Conservation (phyloP, 208 protist genomes). For the Leishmania tarentolae region DNA sequence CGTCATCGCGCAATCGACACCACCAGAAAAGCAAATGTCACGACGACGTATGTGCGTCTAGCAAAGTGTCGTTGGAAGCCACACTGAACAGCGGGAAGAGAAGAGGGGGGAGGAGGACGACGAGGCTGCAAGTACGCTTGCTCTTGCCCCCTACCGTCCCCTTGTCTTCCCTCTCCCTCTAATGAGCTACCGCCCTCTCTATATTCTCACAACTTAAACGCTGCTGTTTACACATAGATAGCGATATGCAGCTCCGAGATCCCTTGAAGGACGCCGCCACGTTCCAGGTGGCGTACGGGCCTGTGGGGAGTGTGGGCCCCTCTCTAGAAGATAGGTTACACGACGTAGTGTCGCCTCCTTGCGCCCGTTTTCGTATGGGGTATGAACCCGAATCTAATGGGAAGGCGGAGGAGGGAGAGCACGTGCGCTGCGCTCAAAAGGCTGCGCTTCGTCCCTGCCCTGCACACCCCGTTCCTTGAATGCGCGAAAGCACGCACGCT, state of each 20-base stretch:
- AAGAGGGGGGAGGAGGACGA: too few species aligned
- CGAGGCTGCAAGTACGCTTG: neutral
- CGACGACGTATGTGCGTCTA: neutral
- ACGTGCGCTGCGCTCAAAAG: neutral
- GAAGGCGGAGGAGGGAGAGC: neutral
- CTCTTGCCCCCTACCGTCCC: neutral
- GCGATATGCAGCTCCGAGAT: neutral
- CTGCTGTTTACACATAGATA: neutral
- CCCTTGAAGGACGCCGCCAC: neutral
- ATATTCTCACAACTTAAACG: neutral
- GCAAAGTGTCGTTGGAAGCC: neutral
- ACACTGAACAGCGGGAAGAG: neutral
- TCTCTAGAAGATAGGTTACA: neutral
- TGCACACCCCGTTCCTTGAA: neutral
- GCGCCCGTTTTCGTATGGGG: neutral
- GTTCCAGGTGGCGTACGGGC: neutral
- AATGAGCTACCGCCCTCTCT: neutral
- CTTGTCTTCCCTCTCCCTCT: neutral
- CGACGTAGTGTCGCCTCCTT: neutral
- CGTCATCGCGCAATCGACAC: constrained; percentile 1
- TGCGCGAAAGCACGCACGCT: neutral
- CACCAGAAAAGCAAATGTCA: neutral
- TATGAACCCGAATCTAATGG: neutral
- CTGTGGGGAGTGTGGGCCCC: neutral
- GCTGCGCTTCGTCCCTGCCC: neutral